Evolutionary conservation across 495 filamentous ascomycete genomes (phyloP).

Genomic region (Penicillium longicatenatum): DNA sequence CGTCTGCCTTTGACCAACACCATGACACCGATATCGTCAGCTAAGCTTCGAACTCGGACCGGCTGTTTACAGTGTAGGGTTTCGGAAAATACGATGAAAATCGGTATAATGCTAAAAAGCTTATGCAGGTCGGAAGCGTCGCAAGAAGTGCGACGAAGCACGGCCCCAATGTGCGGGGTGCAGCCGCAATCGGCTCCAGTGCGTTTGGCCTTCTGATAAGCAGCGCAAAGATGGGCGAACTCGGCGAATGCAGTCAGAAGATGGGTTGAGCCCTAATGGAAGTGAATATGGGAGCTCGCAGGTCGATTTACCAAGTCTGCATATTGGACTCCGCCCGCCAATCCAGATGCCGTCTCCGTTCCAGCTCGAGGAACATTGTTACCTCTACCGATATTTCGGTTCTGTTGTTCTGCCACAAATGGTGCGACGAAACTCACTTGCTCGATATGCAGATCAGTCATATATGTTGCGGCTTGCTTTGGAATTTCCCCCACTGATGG

Average conservation of each 20-base stretch:
- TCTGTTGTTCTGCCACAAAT: slow-evolving; percentile 12
- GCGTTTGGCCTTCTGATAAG: slow-evolving; percentile 13
- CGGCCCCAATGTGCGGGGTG: slow-evolving; percentile 15
- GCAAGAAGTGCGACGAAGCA: slow-evolving; percentile 22
- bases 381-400: slow-evolving; percentile 14
- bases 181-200: slow-evolving; percentile 11
- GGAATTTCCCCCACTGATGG: slow-evolving; percentile 21
- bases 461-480: slow-evolving; percentile 14
- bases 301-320: neutral
- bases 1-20: neutral
- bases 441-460: slow-evolving; percentile 11
- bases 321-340: neutral
- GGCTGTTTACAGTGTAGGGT: slow-evolving; percentile 18
- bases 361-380: slow-evolving; percentile 11
- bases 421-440: slow-evolving; percentile 13
- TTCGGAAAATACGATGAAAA: too few relatives aligned
- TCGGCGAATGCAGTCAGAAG: neutral
- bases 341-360: slow-evolving; percentile 15
- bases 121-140: slow-evolving; percentile 14
- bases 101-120: neutral
- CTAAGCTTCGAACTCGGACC: slow-evolving; percentile 13
- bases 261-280: neutral
- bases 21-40: slow-evolving; percentile 4
- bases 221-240: slow-evolving; percentile 4
- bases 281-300: neutral